Evolutionary conservation across 805 yeast species (phyloP), one percentile per base, ranked within the genome.

Genomic region (Yamadazyma laniorum): DNA sequence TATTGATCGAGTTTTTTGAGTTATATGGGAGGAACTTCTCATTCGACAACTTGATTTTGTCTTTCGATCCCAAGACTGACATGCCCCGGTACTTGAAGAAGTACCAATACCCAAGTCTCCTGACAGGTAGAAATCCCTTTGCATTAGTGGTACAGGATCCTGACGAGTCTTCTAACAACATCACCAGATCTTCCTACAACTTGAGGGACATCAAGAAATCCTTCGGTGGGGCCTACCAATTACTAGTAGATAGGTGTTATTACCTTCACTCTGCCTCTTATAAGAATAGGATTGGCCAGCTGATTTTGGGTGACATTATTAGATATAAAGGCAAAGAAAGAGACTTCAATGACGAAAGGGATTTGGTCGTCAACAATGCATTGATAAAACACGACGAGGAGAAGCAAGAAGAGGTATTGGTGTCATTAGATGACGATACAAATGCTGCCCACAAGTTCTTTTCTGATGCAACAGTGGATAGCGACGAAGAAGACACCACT

Each of bases 1-100:
- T 91, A 18, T 64, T 93, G 37, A 84, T 91, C 35, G 97, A 93
- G 57, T 90, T 93, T 51, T 90, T 93, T 57, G 96, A 90, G 59
- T 70, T 89, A 6, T 91, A 89, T 53, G 99, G 99, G 7, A 74
- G 84, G 46, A 82, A 87, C 53, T 91, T 91, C 63, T 88, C 90
- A 18, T 89, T 87, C 56, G 93, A 86, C 53, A 69, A 74, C 42
- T 82, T 85, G 37, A 90, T 85, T 1, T 69, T 91, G 6, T 78
- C 84, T 7, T 78, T 84, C 31, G 70, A 74, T 44, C 65, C 65
- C 3, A 65, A 62, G 12, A 63, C 74, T 15, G 87, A 80, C 19
- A 58, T 50, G 33, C 73, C 77, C 13, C 78, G 80, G 40, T 89
- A 86, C 52, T 52, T 85, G 40, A 60, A 70, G 32, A 89, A 88